Percentiles rank a stretch among this genome's conserved stretches.
These are phyloP conservation scores for Arthrocladium fulminans DNA, from an alignment of 2,329 filamentous ascomycete species.

Conservation along the genomic window DNA sequence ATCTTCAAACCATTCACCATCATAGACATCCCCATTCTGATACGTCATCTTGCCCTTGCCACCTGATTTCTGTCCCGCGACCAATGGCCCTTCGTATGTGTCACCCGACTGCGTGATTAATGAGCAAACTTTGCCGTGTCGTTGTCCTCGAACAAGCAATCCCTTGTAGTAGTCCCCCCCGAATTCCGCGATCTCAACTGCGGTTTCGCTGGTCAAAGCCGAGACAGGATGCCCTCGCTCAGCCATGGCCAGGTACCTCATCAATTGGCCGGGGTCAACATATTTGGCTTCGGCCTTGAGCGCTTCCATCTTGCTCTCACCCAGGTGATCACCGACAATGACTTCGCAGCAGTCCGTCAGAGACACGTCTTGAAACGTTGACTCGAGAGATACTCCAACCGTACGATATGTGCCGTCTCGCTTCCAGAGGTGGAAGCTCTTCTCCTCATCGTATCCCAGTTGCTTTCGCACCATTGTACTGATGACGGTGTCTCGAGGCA, in stretches of 20 bases:
- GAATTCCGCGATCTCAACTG: conserved; percentile 44
- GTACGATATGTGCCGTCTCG: conserved; percentile 20
- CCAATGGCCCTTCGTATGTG: conserved; percentile 48
- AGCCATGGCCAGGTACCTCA: conserved; percentile 15
- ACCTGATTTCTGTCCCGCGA: conserved; percentile 45
- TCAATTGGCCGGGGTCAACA: conserved; percentile 14
- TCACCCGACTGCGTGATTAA: conserved; percentile 47
- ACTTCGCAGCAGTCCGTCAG: conserved; percentile 33
- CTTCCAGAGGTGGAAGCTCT: conserved; percentile 37
- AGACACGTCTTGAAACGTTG: conserved; percentile 15
- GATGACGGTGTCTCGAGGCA: conserved; percentile 32
- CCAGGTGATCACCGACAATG: conserved; percentile 34
- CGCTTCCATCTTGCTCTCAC: conserved; percentile 24
- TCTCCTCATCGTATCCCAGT: conserved; percentile 30
- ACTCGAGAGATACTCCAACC: conserved; percentile 3
- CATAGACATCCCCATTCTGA: conserved; percentile 43
- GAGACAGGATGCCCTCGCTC: conserved; percentile 17
- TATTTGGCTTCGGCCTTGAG: conserved; percentile 26
- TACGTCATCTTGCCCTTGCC: conserved; percentile 48
- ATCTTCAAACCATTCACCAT: conserved; percentile 39
- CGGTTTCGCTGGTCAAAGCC: conserved; percentile 15
- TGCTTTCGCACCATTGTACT: conserved; percentile 33
- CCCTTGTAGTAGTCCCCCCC: conserved; percentile 48
- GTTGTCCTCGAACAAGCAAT: conserved; percentile 40
- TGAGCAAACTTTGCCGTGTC: conserved; percentile 46